Conservation (phyloP, 192 early-diverging fungal species). For the Backusella liffmaniae region DNA sequence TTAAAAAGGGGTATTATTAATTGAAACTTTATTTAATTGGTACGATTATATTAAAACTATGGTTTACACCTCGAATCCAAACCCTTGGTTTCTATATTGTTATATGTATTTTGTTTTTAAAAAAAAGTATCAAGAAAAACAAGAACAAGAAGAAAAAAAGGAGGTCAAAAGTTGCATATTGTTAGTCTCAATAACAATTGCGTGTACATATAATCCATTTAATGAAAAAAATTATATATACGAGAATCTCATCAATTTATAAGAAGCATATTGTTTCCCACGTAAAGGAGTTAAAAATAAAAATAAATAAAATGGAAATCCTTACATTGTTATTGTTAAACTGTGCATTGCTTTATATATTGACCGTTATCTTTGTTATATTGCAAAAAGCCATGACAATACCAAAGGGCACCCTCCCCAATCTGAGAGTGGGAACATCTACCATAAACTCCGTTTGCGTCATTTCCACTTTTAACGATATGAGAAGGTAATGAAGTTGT, state of each 20-base stretch:
- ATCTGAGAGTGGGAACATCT: too few species aligned
- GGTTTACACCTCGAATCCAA: neutral
- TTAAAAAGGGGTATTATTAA: neutral
- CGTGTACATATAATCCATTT: neutral
- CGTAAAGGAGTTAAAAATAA: neutral
- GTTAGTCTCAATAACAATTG: neutral
- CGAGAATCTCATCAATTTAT: neutral
- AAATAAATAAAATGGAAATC: too few species aligned
- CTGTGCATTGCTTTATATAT: neutral
- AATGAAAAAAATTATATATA: neutral
- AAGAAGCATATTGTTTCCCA: neutral
- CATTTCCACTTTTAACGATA: neutral
- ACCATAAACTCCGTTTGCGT: neutral
- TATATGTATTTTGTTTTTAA: neutral
- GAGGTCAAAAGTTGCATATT: neutral
- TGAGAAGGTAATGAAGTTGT: neutral
- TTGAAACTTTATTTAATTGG: neutral
- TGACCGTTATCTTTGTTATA: too few species aligned
- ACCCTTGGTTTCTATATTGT: neutral
- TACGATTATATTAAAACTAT: neutral
- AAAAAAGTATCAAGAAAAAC: too few species aligned
- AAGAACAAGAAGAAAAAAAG: neutral
- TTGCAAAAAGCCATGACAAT: too few species aligned
- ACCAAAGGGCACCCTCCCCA: too few species aligned
- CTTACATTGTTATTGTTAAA: neutral